Evolutionary conservation across 1,284 basidiomycete species (phyloP).

Genomic region (Ustilago vetiveriae): DNA sequence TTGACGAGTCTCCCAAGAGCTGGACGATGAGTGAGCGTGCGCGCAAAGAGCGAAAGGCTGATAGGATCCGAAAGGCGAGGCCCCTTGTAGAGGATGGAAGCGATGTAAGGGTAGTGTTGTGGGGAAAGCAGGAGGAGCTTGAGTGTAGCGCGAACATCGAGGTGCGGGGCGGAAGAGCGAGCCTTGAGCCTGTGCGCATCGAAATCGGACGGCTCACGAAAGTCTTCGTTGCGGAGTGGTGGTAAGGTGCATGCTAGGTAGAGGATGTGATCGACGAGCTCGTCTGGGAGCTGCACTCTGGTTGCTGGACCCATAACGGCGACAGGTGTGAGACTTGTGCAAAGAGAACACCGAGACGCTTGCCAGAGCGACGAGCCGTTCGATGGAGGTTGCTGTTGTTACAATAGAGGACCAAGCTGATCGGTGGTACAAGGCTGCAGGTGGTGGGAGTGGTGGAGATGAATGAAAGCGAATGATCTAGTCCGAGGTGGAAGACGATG

Average conservation of each 20-base stretch:
- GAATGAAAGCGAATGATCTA: neutral
- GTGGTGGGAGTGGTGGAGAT: neutral
- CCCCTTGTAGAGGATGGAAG: conserved; percentile 50
- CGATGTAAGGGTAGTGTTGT: conserved; percentile 47
- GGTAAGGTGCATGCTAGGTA: conserved; percentile 46
- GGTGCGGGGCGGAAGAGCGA: conserved; percentile 40
- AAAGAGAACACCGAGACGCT: neutral
- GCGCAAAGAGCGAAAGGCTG: conserved; percentile 46
- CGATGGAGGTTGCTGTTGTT: neutral
- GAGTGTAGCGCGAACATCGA: conserved; percentile 43
- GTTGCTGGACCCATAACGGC: conserved; percentile 18
- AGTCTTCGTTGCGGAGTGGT: conserved; percentile 26
- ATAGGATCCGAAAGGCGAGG: conserved; percentile 47
- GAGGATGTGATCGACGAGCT: conserved; percentile 53
- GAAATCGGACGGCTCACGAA: conserved; percentile 36
- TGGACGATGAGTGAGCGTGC: conserved; percentile 43
- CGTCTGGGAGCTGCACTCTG: conserved; percentile 43
- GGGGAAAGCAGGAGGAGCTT: conserved; percentile 49
- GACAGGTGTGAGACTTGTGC: neutral
- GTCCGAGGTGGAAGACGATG: neutral
- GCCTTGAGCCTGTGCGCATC: conserved; percentile 42
- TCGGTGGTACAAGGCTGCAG: neutral
- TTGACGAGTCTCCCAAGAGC: conserved; percentile 48
- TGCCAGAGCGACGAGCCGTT: neutral
- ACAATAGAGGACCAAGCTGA: neutral